Evolutionary conservation across 345 rosid genomes (phyloP).

Genomic region (Microcos paniculata): DNA sequence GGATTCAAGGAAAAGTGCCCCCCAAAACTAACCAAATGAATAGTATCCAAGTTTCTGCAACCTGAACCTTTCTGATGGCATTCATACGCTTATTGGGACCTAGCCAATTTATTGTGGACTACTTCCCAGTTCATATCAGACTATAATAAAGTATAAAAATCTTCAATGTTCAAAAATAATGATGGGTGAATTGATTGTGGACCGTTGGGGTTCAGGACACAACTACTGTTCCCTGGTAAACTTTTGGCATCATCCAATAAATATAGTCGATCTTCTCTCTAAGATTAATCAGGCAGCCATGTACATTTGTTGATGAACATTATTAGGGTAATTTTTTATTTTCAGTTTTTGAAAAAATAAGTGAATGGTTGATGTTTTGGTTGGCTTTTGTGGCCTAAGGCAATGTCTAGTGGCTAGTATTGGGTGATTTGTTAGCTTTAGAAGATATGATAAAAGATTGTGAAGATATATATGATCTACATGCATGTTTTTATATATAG

Average conservation of each 20-base stretch:
- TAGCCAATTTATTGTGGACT: not conserved
- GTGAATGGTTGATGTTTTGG: not conserved
- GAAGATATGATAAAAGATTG: not conserved
- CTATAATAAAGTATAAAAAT: not conserved
- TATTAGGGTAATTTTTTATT: no score
- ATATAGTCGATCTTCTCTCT: not conserved
- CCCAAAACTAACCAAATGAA: not conserved
- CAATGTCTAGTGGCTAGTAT: not conserved
- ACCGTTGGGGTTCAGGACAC: not conserved
- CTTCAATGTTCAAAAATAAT: not conserved
- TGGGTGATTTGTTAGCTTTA: not conserved
- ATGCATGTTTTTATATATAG: no score
- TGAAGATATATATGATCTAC: not conserved
- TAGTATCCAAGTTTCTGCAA: not conserved
- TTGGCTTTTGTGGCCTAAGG: not conserved
- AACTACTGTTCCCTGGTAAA: not conserved
- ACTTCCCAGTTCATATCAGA: not conserved
- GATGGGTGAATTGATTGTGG: constrained; percentile 2
- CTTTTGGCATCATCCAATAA: not conserved
- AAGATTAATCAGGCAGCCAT: not conserved
- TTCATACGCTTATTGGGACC: not conserved
- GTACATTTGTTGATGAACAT: no score
- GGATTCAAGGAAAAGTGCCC: not conserved
- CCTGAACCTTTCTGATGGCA: not conserved
- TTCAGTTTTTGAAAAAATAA: no score